Evolutionary conservation across 148 eudicot species (phyloP), one percentile per base, ranked within the genome.

Genomic region (Limonium bicolor): DNA sequence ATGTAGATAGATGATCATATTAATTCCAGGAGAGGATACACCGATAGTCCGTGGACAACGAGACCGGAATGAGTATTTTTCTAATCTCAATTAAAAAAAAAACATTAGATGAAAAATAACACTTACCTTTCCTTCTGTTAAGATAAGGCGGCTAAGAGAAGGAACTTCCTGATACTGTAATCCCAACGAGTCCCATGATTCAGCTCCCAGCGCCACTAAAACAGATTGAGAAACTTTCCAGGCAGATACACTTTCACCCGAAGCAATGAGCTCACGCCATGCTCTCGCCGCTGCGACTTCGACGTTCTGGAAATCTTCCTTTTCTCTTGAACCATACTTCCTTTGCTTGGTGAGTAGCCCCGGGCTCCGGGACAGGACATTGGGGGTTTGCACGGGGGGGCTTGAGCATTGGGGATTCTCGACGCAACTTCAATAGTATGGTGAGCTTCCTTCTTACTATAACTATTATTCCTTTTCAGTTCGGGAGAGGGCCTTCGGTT

Each of bases 151-250:
- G 17, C 64, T 35, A 13, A 87, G 68, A 15, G 78, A 68, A 5
- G 92, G 81, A 25, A 88, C 68, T 30, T 74, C 74, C 27, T 83
- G 86, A 62, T 79, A 72, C 43, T 63, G 70, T 46, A 76, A 58
- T 34, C 94, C 96, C 15, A 80, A 60, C 7, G 71, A 55, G 3
- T 87, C 94, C 94, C 94, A 77, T 1, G 94, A 76, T 30, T 72
- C 86, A 6, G 64, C 86, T 37, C 66, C 43, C 18, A 88, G 49
- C 6, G n/a, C 47, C 55, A 60, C 44, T 59, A 82, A 38, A 12
- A 58, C 80, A 9, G 73, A 56, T 61, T 83, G 80, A 10, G 76
- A 71, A 2, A 83, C 80, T 50, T 76, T 79, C 80, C 69, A 82
- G 3, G 73, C 68, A 15, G 90, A 69, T 36, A 83, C 83, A 45